Conservation (phyloP, 176 grass and related monocot species). For the Urochloa ruziziensis region DNA sequence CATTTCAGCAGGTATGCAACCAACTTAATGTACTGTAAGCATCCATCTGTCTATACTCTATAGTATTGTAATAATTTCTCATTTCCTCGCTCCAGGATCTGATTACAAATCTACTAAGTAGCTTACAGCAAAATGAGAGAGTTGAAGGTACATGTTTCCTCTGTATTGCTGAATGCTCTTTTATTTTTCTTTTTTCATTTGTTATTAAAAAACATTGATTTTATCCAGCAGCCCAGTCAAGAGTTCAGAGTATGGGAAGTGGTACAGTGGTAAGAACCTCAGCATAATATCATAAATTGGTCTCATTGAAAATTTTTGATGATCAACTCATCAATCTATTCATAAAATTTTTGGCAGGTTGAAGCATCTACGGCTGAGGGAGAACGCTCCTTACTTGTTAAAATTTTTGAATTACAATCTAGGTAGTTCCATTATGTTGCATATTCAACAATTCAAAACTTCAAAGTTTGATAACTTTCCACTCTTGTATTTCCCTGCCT, state of each 20-base stretch:
- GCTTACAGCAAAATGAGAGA: conserved; percentile 73
- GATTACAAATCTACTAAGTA: conserved; percentile 74
- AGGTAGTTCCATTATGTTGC: conserved; percentile 51
- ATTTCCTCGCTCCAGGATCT: conserved; percentile 58
- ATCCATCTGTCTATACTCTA: not conserved
- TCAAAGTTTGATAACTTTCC: not conserved
- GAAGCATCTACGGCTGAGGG: conserved; percentile 50
- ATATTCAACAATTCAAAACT: not conserved
- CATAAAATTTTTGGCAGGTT: conserved; percentile 47
- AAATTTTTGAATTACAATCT: conserved; percentile 87
- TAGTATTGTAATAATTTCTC: not conserved
- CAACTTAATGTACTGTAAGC: conserved; percentile 5
- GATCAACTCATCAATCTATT: not conserved
- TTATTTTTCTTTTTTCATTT: not conserved
- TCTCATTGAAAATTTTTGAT: not conserved
- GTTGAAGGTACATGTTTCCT: conserved; percentile 48
- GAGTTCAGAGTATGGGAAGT: conserved; percentile 27
- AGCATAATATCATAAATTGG: not conserved
- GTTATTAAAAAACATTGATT: conserved; percentile 20
- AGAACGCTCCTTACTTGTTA: conserved; percentile 65
- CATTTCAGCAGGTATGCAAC: conserved; percentile 88
- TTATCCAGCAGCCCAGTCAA: conserved; percentile 47
- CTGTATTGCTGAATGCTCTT: not conserved
- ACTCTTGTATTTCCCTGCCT: not conserved
- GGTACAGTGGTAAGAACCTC: conserved; percentile 44